phyloP scores from a whole-genome alignment of 2,329 filamentous ascomycete genomes.

The Venturia carpophila region DNA sequence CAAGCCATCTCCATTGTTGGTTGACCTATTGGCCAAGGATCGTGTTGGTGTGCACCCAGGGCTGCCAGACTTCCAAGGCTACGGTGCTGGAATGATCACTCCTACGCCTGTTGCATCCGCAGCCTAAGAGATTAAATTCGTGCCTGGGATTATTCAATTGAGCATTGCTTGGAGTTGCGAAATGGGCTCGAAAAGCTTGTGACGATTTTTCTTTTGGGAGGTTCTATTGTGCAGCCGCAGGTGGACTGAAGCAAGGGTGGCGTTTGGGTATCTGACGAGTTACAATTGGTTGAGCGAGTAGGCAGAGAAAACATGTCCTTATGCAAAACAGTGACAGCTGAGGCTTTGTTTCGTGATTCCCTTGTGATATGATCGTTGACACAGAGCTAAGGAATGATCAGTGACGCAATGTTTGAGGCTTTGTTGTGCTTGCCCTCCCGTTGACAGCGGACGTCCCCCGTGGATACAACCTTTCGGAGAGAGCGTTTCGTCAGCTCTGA shows the following conservation, averaged over 20 bases:
- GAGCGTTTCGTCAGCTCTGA: background rate
- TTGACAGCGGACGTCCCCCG: background rate
- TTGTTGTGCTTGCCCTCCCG: background rate
- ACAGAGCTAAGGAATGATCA: background rate
- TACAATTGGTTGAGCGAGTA: background rate
- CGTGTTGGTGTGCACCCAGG: slow-evolving; percentile 68
- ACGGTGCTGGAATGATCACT: slow-evolving; percentile 19
- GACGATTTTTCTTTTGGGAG: background rate
- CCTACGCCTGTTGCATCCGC: slow-evolving; percentile 3
- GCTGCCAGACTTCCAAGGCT: slow-evolving; percentile 25
- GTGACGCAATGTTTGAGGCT: background rate
- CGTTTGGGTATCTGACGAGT: background rate
- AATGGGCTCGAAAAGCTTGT: background rate
- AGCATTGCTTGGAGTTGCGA: background rate
- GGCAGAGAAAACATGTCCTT: slow-evolving; percentile 3
- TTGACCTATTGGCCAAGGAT: slow-evolving; percentile 88
- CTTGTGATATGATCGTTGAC: background rate
- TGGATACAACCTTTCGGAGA: background rate
- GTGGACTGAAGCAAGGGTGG: slow-evolving; percentile 1
- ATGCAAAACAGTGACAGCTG: slow-evolving; percentile 1
- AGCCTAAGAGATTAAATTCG: background rate
- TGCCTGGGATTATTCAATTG: background rate
- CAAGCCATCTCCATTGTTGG: slow-evolving; percentile 76
- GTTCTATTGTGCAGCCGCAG: background rate
- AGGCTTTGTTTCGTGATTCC: background rate